A percentile compares a stretch with the other conserved stretches of the same genome.
Evolutionary conservation across 495 filamentous ascomycete species (phyloP).

Genomic region (Hypoxylon cercidicola): DNA sequence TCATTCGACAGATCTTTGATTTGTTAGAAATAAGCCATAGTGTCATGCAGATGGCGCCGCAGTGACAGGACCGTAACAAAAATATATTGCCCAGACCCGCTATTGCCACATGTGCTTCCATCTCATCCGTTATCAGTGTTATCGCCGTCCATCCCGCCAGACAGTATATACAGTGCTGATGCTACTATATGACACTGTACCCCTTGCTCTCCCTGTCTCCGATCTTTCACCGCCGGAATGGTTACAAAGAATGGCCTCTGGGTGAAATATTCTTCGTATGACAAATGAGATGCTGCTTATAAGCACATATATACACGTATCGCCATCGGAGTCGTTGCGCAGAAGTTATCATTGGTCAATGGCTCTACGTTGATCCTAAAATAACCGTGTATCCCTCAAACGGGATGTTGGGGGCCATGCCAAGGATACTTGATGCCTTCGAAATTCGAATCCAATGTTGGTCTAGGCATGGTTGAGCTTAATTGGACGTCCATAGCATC

Average conservation of each 20-base stretch:
- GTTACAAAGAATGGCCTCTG: too few relatives aligned
- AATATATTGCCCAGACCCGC: too few relatives aligned
- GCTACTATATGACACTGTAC: constrained; percentile 8
- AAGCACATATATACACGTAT: not conserved
- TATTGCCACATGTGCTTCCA: constrained; percentile 20
- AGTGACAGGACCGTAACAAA: too few relatives aligned
- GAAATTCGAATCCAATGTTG: constrained; percentile 7
- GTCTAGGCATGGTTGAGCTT: constrained; percentile 24
- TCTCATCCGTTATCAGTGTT: constrained; percentile 1
- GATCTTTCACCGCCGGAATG: too few relatives aligned
- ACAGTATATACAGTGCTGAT: constrained; percentile 19
- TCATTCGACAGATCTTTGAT: not conserved
- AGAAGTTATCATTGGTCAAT: not conserved
- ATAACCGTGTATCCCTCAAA: constrained; percentile 3
- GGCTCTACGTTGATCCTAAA: not conserved
- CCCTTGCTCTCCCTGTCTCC: not conserved
- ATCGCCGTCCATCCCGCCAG: constrained; percentile 10
- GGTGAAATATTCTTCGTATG: not conserved
- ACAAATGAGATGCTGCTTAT: not conserved
- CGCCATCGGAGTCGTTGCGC: not conserved
- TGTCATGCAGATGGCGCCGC: too few relatives aligned
- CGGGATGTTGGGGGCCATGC: constrained; percentile 16
- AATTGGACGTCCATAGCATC: constrained; percentile 22
- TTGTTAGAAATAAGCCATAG: too few relatives aligned
- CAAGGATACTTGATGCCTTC: constrained; percentile 22